These are phyloP conservation scores for Sungouiozyma intestinalis DNA, from an alignment of 805 yeast genomes.

Conservation along the genomic window DNA sequence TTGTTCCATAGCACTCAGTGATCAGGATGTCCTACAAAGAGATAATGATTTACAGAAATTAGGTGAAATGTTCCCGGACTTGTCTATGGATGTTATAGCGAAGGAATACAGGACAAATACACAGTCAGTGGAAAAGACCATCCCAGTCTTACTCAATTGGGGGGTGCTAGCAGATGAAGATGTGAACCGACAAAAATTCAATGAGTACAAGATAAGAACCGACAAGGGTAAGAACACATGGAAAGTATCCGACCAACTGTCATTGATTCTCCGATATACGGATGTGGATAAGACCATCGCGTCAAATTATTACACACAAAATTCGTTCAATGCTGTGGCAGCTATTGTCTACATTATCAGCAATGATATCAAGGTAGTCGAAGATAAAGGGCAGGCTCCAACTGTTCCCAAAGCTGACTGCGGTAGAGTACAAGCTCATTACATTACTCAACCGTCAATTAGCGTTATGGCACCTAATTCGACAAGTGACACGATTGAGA, in stretches of 20 bases:
- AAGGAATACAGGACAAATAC: slow-evolving; percentile 23
- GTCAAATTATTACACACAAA: slow-evolving; percentile 21
- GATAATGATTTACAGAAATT: slow-evolving; percentile 12
- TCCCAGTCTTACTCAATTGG: slow-evolving; percentile 7
- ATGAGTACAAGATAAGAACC: slow-evolving; percentile 8
- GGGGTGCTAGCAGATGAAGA: slow-evolving; percentile 5
- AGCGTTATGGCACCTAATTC: background rate
- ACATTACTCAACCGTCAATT: background rate
- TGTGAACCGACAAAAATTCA: slow-evolving; percentile 8
- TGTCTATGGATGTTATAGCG: slow-evolving; percentile 25
- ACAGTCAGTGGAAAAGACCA: slow-evolving; percentile 23
- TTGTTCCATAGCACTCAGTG: slow-evolving; percentile 19
- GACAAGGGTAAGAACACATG: slow-evolving; percentile 9
- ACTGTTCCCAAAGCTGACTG: background rate
- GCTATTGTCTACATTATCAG: slow-evolving; percentile 32
- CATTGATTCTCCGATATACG: slow-evolving; percentile 14
- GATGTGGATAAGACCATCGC: slow-evolving; percentile 13
- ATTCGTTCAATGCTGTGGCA: slow-evolving; percentile 21
- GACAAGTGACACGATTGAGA: slow-evolving; percentile 1
- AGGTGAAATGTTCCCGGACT: slow-evolving; percentile 38
- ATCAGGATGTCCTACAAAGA: slow-evolving; percentile 1
- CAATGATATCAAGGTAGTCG: background rate
- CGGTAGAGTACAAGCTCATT: slow-evolving; percentile 2
- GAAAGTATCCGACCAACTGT: slow-evolving; percentile 13
- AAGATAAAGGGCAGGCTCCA: background rate